These are phyloP conservation scores for Fraxinus dipetala DNA, from an alignment of 305 asterid genomes.

Conservation along the genomic window DNA sequence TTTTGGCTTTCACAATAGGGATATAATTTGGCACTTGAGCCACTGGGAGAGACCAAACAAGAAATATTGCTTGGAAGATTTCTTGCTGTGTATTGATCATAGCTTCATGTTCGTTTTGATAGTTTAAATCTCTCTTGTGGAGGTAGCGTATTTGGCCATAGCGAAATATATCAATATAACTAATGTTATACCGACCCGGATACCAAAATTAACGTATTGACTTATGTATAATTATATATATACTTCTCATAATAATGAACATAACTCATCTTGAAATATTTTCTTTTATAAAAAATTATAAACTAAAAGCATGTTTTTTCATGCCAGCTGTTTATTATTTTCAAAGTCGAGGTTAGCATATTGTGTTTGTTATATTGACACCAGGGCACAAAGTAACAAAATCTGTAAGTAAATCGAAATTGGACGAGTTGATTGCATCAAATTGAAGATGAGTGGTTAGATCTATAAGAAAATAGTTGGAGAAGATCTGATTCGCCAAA, in stretches of 20 bases:
- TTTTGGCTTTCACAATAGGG: background rate
- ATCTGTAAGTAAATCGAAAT: background rate
- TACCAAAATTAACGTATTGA: no score
- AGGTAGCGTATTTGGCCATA: background rate
- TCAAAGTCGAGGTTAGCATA: background rate
- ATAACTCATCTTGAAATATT: background rate
- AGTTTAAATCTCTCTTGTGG: background rate
- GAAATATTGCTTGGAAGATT: background rate
- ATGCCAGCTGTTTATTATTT: background rate
- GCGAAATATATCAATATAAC: background rate
- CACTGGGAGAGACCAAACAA: background rate
- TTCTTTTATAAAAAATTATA: no score
- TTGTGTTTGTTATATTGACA: background rate
- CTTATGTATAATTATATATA: no score
- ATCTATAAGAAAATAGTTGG: background rate
- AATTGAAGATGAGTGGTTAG: background rate
- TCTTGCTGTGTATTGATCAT: conserved; percentile 24
- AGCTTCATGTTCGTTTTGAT: conserved; percentile 6
- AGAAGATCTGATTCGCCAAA: background rate
- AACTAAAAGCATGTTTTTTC: background rate
- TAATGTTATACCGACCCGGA: no score
- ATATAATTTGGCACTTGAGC: conserved; percentile 9
- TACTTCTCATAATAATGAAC: no score
- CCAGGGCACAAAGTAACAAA: background rate
- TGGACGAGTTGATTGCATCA: background rate